These are phyloP conservation scores for Benincasa hispida DNA, from an alignment of 306 rosid species.

Conservation along the genomic window DNA sequence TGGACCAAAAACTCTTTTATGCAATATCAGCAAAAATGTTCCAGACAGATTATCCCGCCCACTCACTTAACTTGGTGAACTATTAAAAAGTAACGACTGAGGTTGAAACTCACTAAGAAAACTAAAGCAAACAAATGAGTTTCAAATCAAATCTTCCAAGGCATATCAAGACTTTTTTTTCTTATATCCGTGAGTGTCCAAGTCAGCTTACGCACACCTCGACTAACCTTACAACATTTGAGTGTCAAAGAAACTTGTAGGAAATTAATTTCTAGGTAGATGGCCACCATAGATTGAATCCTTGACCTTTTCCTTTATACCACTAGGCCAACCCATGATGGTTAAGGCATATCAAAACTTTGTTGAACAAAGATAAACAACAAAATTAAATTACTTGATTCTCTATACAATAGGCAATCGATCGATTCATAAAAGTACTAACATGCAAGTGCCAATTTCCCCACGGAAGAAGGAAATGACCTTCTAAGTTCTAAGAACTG, in stretches of 20 bases:
- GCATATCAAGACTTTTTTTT: neutral
- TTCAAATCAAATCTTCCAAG: neutral
- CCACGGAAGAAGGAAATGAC: neutral
- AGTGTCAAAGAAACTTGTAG: too few species aligned
- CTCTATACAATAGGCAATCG: neutral
- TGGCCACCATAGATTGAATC: too few species aligned
- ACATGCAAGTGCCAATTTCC: neutral
- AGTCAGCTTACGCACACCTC: too few species aligned
- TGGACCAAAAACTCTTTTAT: neutral
- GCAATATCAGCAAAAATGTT: neutral
- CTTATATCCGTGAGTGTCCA: too few species aligned
- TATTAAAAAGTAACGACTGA: neutral
- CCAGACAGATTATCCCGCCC: neutral
- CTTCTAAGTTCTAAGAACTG: neutral
- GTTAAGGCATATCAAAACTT: neutral
- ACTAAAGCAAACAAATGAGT: conserved; percentile 1
- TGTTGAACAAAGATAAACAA: neutral
- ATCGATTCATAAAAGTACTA: neutral
- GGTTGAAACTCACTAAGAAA: neutral
- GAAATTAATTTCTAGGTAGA: too few species aligned
- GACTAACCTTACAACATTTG: too few species aligned
- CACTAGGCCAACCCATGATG: too few species aligned
- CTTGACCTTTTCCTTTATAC: too few species aligned
- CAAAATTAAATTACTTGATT: neutral
- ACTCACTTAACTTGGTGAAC: neutral